phyloP scores from a whole-genome alignment of 164 flowering plant species.

The Vitis riparia region DNA sequence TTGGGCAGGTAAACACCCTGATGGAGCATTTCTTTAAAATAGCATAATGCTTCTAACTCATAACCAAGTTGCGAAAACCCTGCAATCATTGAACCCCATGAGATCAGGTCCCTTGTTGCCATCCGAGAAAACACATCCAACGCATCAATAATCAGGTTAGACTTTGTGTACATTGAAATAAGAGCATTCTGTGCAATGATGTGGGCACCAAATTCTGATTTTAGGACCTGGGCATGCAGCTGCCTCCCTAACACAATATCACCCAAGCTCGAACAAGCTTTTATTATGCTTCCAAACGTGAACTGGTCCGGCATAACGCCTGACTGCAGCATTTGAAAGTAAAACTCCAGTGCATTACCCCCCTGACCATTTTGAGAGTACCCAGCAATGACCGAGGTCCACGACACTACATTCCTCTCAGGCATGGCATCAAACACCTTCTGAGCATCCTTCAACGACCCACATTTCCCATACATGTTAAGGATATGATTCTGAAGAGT shows the following conservation, averaged over 20 bases:
- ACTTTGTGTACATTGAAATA: constrained; percentile 63
- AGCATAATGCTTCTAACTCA: constrained; percentile 46
- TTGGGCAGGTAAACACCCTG: constrained; percentile 44
- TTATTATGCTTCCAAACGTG: constrained; percentile 54
- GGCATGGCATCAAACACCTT: constrained; percentile 56
- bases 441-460: constrained; percentile 50
- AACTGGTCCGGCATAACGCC: constrained; percentile 60
- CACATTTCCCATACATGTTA: constrained; percentile 75
- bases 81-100: constrained; percentile 75
- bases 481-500: constrained; percentile 56
- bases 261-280: constrained; percentile 45
- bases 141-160: constrained; percentile 44
- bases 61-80: constrained; percentile 58
- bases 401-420: constrained; percentile 57
- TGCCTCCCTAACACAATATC: constrained; percentile 49
- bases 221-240: constrained; percentile 56
- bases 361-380: constrained; percentile 51
- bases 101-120: constrained; percentile 48
- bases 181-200: constrained; percentile 62
- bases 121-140: constrained; percentile 39
- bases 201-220: constrained; percentile 42
- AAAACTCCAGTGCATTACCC: constrained; percentile 43
- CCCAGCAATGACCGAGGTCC: constrained; percentile 72
- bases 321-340: constrained; percentile 38
- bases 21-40: constrained; percentile 53